Percentiles rank a stretch among this genome's conserved stretches.
These are phyloP conservation scores for Beauveria australis DNA, from an alignment of 2,329 filamentous ascomycete species.

Conservation along the genomic window DNA sequence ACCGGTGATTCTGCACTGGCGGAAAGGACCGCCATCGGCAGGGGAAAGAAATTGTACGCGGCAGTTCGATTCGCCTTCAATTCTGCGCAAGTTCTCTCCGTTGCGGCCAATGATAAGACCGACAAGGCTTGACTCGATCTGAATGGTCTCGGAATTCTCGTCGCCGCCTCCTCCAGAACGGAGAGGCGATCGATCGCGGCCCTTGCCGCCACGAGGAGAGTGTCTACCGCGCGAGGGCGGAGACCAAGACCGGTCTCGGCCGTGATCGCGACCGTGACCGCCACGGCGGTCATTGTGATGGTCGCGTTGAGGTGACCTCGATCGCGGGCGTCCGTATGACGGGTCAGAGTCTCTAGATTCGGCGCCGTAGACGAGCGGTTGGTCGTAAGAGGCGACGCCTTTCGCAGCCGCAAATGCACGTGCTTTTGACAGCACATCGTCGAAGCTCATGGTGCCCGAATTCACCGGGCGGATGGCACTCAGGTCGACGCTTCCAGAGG, in stretches of 20 bases:
- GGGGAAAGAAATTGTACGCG: constrained; percentile 83
- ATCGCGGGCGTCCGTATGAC: constrained; percentile 59
- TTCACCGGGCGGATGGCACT: constrained; percentile 71
- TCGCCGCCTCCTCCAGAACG: constrained; percentile 39
- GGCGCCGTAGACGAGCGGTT: constrained; percentile 38
- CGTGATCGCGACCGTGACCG: constrained; percentile 42
- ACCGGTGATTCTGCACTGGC: constrained; percentile 81
- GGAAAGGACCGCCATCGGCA: constrained; percentile 62
- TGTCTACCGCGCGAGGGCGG: constrained; percentile 51
- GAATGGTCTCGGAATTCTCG: constrained; percentile 72
- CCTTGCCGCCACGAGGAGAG: constrained; percentile 48
- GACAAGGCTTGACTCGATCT: constrained; percentile 79
- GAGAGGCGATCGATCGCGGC: constrained; percentile 52
- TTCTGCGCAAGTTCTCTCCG: constrained; percentile 78
- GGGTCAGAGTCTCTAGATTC: constrained; percentile 31
- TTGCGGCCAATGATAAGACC: constrained; percentile 86
- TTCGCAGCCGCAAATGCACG: constrained; percentile 75
- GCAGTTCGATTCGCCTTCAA: constrained; percentile 74
- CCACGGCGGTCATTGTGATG: constrained; percentile 72
- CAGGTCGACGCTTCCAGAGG: constrained; percentile 70
- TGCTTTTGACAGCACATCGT: constrained; percentile 77
- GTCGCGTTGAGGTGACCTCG: constrained; percentile 67
- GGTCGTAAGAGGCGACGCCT: constrained; percentile 57
- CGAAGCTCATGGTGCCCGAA: constrained; percentile 74
- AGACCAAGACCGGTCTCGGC: constrained; percentile 52